Base-by-base conservation (phyloP, 2,329 filamentous ascomycete genomes). In the Capronia epimyces region DNA sequence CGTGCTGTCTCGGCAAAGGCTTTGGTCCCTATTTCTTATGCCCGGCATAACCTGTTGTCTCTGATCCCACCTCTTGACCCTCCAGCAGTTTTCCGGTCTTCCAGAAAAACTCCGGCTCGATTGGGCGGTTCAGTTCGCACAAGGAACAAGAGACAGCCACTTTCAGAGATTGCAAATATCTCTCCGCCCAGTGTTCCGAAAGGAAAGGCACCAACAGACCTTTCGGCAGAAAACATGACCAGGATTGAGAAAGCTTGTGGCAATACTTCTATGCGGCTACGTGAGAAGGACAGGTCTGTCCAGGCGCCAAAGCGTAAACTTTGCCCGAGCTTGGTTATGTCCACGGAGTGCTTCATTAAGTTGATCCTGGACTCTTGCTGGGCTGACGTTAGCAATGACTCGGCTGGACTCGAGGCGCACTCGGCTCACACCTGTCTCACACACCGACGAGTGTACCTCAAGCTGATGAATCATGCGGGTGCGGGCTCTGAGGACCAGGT, bases 111-210 rank as follows among this genome's bases (percentile, higher is more conserved):
- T 20, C 3, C n/a, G 6, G 16, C 34, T 21, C n/a, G 34, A 37
- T 20, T 15, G 13, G 18, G 20, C 4, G 4, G 34, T 15, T 37
- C 24, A 6, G 15, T 13, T n/a, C 10, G 7, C 15, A 9, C 39
- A 10, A 32, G 18, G 2, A 36, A 47, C n/a, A 20, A 21, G 15
- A 25, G 42, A 29, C 25, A 39, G 24, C 51, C 51, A 2, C 44
- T 52, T 15, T 2, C 20, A 9, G 49, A 47, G 13, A 22, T 52
- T 20, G 13, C 39, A 12, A 52, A 52, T 18, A 29, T 48, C 31
- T 43, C 39, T 41, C 13, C 22, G 18, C 41, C 27, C 25, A 42
- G 9, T 37, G 43, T 15, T 13, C 12, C 29, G 27, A 5, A 42
- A 34, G 7, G 31, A 13, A 34, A n/a, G n/a, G 31, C n/a, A 13